phyloP scores from a whole-genome alignment of 139 green algal genomes.

The Chlamydomonas schloesseri region DNA sequence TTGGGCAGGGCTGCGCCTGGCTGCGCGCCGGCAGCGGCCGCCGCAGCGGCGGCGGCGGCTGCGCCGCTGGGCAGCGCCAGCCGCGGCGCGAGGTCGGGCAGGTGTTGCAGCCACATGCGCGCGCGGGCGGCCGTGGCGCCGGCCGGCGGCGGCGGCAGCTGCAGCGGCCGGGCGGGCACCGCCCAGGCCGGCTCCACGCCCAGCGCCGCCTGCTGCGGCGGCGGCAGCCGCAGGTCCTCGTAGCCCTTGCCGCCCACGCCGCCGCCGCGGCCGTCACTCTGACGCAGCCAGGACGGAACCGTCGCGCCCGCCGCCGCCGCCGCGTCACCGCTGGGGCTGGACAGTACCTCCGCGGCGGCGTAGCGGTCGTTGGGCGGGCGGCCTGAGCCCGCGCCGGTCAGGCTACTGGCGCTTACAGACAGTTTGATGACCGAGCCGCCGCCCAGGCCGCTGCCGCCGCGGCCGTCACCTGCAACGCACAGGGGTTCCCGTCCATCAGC shows the following conservation, averaged over 20 bases:
- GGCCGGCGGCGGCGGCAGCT: slow-evolving; percentile 11
- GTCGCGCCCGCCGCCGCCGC: background rate
- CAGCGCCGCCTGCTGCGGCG: background rate
- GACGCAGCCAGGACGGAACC: background rate
- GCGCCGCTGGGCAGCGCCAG: background rate
- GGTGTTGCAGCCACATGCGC: slow-evolving; percentile 26
- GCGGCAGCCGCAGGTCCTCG: slow-evolving; percentile 15
- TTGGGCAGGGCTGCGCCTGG: too few species aligned
- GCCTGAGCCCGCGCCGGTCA: background rate
- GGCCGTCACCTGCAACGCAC: too few species aligned
- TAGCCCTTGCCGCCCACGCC: background rate
- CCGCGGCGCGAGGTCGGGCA: slow-evolving; percentile 28
- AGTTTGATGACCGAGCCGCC: background rate
- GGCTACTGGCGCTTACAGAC: slow-evolving; percentile 2
- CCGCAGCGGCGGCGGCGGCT: too few species aligned
- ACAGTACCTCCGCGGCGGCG: slow-evolving; percentile 1
- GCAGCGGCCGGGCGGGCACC: background rate
- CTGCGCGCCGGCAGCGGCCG: too few species aligned
- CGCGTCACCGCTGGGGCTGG: slow-evolving; percentile 11
- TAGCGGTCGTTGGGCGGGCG: slow-evolving; percentile 24
- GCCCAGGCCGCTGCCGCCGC: too few species aligned
- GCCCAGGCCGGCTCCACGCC: slow-evolving; percentile 9
- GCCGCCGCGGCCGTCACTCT: background rate
- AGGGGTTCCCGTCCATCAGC: too few species aligned
- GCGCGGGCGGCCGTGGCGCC: background rate